Base-by-base conservation (phyloP, 2,329 filamentous ascomycete genomes). In the Proliferodiscus dingleyae region DNA sequence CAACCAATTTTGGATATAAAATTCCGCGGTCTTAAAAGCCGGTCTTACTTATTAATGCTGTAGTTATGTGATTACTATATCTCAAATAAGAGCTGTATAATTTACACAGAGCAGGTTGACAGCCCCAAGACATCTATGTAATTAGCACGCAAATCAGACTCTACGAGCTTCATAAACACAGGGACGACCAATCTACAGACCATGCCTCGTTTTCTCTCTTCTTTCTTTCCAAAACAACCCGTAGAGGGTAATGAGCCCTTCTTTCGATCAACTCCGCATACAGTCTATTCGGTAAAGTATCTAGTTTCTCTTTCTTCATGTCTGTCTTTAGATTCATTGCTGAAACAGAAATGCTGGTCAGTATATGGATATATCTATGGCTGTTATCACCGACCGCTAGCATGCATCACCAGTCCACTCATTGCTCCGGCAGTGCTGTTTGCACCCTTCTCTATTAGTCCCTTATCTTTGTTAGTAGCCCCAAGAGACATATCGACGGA, bases 191-290 rank as follows among this genome's bases (percentile, higher is more conserved):
- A n/a, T n/a, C n/a, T n/a, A n/a, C n/a, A n/a, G n/a, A n/a, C n/a
- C n/a, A n/a, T n/a, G n/a, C n/a, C n/a, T n/a, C n/a, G n/a, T n/a
- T n/a, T n/a, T n/a, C 24, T 11, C 24, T 26, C 15, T 32, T 32
- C 21, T 44, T 44, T 6, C 37, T 37, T 18, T 41, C 46, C 46
- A 41, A 48, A 4, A 48, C 46, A n/a, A 24, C 37, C 18, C 36
- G 22, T 36, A 48, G 39, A 3, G 37, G 30, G 11, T 15, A 41
- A 41, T 45, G 10, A 23, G 42, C 18, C 4, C 46, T 30, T 3
- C 22, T 24, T 8, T 41, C 41, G 4, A 18, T 34, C 32, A 48
- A 16, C 32, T 44, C 41, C n/a, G 15, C 33, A 11, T 38, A 24
- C 13, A 40, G 30, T 22, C 41, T 44, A 3, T 45, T 41, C 15